These are phyloP conservation scores for Saccharomycopsis phalli DNA, from an alignment of 1,139 yeast species.

Conservation along the genomic window DNA sequence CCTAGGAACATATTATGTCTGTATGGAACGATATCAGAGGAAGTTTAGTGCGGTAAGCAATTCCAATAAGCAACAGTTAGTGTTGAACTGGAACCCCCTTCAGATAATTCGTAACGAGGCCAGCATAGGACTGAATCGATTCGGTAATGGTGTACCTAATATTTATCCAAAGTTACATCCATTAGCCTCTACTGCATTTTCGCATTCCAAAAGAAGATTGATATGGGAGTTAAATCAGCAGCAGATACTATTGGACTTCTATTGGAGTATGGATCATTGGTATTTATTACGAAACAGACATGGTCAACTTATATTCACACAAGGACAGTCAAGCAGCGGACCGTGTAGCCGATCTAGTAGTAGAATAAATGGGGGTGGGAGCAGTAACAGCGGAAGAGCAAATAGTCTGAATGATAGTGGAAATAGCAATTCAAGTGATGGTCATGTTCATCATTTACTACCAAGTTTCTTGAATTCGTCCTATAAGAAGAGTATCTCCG, in stretches of 20 bases:
- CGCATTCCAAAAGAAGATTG: conserved; percentile 2
- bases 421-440: no score
- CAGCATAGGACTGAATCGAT: neutral
- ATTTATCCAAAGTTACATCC: conserved; percentile 6
- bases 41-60: conserved; percentile 2
- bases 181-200: conserved; percentile 12
- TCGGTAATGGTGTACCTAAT: neutral
- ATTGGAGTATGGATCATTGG: conserved; percentile 13
- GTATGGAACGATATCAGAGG: conserved; percentile 9
- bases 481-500: no score
- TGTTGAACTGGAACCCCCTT: conserved; percentile 17
- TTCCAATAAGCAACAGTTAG: neutral
- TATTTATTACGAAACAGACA: conserved; percentile 4
- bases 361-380: no score
- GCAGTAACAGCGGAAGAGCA: no score
- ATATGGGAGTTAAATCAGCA: conserved; percentile 10
- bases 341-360: no score
- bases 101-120: conserved; percentile 15
- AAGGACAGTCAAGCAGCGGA: neutral
- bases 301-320: conserved; percentile 4
- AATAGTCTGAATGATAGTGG: no score
- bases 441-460: no score
- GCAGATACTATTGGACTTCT: conserved; percentile 6
- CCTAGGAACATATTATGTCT: conserved; percentile 12
- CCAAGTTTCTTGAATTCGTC: no score